Conservation (phyloP, 768 basidiomycete genomes). For the Amanita rubescens region DNA sequence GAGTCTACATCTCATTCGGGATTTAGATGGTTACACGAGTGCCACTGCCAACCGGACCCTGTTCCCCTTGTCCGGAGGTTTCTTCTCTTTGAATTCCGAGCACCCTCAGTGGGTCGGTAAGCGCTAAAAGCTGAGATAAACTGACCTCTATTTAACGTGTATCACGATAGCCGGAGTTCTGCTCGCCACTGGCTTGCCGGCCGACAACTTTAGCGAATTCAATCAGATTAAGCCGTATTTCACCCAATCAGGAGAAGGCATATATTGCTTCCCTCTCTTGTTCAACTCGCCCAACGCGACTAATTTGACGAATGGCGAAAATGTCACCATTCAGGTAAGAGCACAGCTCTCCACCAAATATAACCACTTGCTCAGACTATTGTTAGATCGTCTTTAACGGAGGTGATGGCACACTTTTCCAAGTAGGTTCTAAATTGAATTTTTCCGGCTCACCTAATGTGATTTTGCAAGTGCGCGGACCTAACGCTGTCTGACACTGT, state of each 20-base stretch:
- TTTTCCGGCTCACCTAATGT: slow-evolving; percentile 2
- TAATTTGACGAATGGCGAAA: slow-evolving; percentile 49
- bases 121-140: slow-evolving; percentile 11
- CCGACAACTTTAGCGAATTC: slow-evolving; percentile 62
- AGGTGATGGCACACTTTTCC: slow-evolving; percentile 66
- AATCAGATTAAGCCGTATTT: slow-evolving; percentile 43
- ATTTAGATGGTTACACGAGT: slow-evolving; percentile 51
- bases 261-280: slow-evolving; percentile 62
- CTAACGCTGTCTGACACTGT: slow-evolving; percentile 54
- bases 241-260: slow-evolving; percentile 47
- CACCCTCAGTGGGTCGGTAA: slow-evolving; percentile 56
- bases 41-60: slow-evolving; percentile 48
- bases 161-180: slow-evolving; percentile 38
- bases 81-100: slow-evolving; percentile 59
- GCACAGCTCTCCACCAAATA: no score
- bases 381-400: slow-evolving; percentile 49
- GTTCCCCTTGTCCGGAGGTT: slow-evolving; percentile 59
- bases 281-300: slow-evolving; percentile 44
- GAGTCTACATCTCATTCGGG: background rate
- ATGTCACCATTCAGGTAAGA: slow-evolving; percentile 61
- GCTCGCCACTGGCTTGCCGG: slow-evolving; percentile 44
- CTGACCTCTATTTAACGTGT: background rate
- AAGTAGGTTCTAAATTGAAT: slow-evolving; percentile 33
- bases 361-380: background rate
- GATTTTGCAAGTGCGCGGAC: slow-evolving; percentile 60